Percentiles rank a stretch among this genome's conserved stretches.
These are phyloP conservation scores for Cryoendolithus antarcticus DNA, from an alignment of 2,329 filamentous ascomycete species.

Conservation along the genomic window DNA sequence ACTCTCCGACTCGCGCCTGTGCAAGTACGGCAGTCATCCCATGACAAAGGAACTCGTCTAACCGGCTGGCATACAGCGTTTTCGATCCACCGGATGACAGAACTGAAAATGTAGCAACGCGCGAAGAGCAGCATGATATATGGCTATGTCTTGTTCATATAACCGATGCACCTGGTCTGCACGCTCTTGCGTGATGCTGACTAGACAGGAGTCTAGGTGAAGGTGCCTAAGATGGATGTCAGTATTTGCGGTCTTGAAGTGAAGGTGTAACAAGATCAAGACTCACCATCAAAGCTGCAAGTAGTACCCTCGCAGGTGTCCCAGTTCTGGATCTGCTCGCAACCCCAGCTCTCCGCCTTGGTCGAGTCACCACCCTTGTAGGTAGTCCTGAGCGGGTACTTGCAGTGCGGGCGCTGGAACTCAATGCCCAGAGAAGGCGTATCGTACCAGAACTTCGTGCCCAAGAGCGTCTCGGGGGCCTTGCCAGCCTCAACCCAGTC, in stretches of 20 bases:
- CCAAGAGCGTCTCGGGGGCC: slow-evolving; percentile 24
- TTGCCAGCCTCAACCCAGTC: slow-evolving; percentile 23
- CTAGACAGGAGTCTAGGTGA: no score
- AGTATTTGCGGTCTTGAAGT: not conserved
- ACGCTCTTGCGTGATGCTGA: no score
- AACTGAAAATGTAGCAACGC: no score
- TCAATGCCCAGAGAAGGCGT: slow-evolving; percentile 27
- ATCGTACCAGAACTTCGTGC: slow-evolving; percentile 35
- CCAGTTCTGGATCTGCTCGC: slow-evolving; percentile 20
- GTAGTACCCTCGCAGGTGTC: slow-evolving; percentile 15
- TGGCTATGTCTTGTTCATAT: no score
- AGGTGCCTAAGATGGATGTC: no score
- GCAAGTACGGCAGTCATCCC: no score
- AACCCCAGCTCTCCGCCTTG: slow-evolving; percentile 25
- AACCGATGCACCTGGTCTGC: no score
- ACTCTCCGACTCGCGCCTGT: no score
- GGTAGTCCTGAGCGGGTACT: slow-evolving; percentile 21
- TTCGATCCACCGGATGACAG: no score
- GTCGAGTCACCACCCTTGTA: slow-evolving; percentile 27
- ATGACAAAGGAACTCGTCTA: no score
- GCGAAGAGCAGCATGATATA: no score
- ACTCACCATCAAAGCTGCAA: slow-evolving; percentile 3
- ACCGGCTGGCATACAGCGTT: no score
- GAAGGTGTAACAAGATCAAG: slow-evolving; percentile 2
- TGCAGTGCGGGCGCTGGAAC: slow-evolving; percentile 36